A percentile compares a stretch with the other conserved stretches of the same genome.
These are phyloP conservation scores for Odonthalia washingtoniensis DNA, from an alignment of 31 red algal genomes.

Conservation along the genomic window DNA sequence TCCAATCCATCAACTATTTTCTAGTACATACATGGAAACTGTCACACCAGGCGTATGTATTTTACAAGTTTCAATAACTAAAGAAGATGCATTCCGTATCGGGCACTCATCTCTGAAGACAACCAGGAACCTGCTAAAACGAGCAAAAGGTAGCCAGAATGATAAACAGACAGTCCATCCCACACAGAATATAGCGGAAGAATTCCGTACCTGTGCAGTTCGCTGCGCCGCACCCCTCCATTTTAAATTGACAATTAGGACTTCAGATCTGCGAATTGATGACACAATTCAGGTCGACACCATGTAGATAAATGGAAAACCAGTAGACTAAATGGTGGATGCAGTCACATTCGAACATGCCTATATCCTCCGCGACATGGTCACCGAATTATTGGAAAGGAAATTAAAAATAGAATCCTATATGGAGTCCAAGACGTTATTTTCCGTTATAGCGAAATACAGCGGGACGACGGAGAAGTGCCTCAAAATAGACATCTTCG, in stretches of 20 bases:
- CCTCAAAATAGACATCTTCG: no score
- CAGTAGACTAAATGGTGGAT: no score
- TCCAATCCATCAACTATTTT: neutral
- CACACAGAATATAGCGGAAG: neutral
- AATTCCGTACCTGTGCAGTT: neutral
- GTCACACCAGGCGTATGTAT: neutral
- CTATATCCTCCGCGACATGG: no score
- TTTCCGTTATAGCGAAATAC: no score
- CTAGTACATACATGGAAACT: no score
- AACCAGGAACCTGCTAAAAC: neutral
- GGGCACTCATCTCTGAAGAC: neutral
- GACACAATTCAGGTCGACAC: neutral
- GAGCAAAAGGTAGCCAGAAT: neutral
- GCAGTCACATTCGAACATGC: no score
- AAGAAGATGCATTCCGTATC: neutral
- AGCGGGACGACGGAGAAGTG: no score
- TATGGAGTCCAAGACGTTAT: no score
- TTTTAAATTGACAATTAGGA: neutral
- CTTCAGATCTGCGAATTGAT: neutral
- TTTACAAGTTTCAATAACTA: neutral
- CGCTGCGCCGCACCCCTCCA: neutral
- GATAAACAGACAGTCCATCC: neutral
- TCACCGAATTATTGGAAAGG: no score
- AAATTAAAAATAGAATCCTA: no score
- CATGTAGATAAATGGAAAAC: neutral